Conservation (phyloP, 2,329 filamentous ascomycete genomes). For the Lachnellula hyalina region DNA sequence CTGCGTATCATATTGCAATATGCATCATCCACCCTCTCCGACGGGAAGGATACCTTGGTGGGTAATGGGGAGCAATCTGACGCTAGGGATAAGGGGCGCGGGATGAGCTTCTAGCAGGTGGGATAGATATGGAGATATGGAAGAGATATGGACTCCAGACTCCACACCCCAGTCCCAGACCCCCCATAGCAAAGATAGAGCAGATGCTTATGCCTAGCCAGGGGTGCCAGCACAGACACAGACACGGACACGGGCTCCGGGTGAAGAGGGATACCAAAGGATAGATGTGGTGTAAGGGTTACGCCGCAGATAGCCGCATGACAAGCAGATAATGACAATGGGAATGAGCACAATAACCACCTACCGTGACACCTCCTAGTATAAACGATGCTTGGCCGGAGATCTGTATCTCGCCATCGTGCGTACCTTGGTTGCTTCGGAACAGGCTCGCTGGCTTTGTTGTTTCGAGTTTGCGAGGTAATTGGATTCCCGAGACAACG, state of each 20-base stretch:
- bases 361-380: not conserved
- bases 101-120: not conserved
- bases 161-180: too few relatives aligned
- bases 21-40: not conserved
- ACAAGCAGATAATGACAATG: not conserved
- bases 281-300: conserved; percentile 11
- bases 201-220: not conserved
- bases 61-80: not conserved
- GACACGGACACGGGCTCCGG: not conserved
- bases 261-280: not conserved
- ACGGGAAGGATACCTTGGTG: not conserved
- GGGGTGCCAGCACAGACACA: not conserved
- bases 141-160: not conserved
- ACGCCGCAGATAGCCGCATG: conserved; percentile 18
- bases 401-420: conserved; percentile 20
- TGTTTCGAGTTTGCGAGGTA: not conserved
- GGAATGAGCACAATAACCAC: too few relatives aligned
- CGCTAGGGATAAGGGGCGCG: not conserved
- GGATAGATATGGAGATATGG: not conserved
- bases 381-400: conserved; percentile 5
- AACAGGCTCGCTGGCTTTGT: not conserved
- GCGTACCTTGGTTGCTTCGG: conserved; percentile 4
- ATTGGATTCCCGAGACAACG: conserved; percentile 9
- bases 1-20: not conserved
- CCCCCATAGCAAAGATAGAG: too few relatives aligned